These are phyloP conservation scores for Phialophora tarda DNA, from an alignment of 2,329 filamentous ascomycete species.

Conservation along the genomic window DNA sequence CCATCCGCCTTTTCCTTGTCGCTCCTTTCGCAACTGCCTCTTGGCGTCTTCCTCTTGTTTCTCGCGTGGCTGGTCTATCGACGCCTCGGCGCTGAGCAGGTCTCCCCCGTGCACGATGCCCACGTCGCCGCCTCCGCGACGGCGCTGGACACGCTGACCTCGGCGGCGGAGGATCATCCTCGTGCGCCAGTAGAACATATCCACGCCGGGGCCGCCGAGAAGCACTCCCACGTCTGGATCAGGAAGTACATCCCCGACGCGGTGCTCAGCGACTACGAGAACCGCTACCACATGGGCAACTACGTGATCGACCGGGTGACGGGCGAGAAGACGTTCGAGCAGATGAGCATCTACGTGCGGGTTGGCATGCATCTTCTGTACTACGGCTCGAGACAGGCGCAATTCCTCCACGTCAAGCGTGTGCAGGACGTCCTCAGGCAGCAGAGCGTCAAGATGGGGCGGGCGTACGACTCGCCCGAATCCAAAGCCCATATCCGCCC, in stretches of 20 bases:
- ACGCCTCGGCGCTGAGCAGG: not conserved
- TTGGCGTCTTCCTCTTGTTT: not conserved
- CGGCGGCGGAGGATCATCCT: conserved; percentile 12
- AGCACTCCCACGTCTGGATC: conserved; percentile 37
- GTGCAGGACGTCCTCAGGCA: conserved; percentile 45
- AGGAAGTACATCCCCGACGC: conserved; percentile 33
- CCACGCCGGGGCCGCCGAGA: conserved; percentile 15
- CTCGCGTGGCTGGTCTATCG: not conserved
- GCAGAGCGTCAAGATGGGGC: conserved; percentile 51
- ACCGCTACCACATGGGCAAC: conserved; percentile 50
- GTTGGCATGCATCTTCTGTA: conserved; percentile 53
- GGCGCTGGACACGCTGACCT: conserved; percentile 14
- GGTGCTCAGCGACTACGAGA: conserved; percentile 42
- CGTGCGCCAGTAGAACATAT: conserved; percentile 15
- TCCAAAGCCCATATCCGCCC: conserved; percentile 48
- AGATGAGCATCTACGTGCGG: conserved; percentile 52
- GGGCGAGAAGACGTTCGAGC: conserved; percentile 49
- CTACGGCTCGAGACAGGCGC: conserved; percentile 50
- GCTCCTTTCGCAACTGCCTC: not conserved
- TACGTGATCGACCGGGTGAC: conserved; percentile 52
- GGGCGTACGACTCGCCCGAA: conserved; percentile 48
- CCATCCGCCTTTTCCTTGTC: not conserved
- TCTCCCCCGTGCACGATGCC: not conserved
- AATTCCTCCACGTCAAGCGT: conserved; percentile 46
- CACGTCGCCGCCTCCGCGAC: conserved; percentile 2